Percentiles rank a stretch among this genome's conserved stretches.
These are phyloP conservation scores for Debaryomyces subglobosus DNA, from an alignment of 1,139 yeast genomes.

Conservation along the genomic window DNA sequence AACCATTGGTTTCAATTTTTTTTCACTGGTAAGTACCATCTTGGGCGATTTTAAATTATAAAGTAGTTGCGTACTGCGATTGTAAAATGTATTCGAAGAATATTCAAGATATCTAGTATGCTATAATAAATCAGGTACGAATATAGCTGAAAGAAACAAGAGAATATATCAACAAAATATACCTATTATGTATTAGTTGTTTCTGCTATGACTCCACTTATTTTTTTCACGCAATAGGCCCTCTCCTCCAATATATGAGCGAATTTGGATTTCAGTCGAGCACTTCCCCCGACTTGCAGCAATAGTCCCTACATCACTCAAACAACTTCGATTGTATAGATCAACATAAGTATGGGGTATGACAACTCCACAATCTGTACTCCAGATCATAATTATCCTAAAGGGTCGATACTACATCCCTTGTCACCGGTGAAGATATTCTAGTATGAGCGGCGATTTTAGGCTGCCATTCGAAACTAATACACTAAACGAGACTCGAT, in stretches of 20 bases:
- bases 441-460: neutral
- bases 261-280: neutral
- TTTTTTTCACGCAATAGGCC: neutral
- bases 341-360: neutral
- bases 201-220: neutral
- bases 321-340: neutral
- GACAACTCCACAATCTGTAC: constrained; percentile 2
- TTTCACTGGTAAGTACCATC: constrained; percentile 1
- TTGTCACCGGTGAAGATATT: neutral
- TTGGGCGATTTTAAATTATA: neutral
- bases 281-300: neutral
- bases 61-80: neutral
- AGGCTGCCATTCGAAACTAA: neutral
- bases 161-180: neutral
- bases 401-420: neutral
- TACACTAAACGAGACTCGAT: neutral
- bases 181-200: neutral
- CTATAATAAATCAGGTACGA: neutral
- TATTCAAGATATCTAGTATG: neutral
- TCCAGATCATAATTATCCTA: neutral
- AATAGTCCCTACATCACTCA: neutral
- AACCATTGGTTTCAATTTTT: constrained; percentile 18
- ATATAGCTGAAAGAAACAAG: neutral
- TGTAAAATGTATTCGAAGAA: neutral
- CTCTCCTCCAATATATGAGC: neutral